phyloP scores from a whole-genome alignment of 2,329 filamentous ascomycete genomes.

The Colletotrichum liriopes region DNA sequence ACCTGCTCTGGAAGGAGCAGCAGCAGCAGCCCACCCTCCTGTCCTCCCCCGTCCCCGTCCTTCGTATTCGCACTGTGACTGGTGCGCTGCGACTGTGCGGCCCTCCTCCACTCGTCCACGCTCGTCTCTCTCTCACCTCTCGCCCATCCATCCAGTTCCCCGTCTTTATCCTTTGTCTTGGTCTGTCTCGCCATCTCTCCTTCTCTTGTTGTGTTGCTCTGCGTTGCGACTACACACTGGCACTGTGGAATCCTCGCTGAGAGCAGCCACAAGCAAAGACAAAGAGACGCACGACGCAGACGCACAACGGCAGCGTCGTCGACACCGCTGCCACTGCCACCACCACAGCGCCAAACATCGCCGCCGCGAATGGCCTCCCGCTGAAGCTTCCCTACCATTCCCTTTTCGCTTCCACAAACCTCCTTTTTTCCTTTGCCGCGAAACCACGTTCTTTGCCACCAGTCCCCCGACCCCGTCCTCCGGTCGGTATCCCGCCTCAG shows the following conservation, averaged over 20 bases:
- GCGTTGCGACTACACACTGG: constrained; percentile 25
- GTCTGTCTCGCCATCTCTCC: constrained; percentile 1
- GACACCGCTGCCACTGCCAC: not conserved
- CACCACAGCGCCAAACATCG: not conserved
- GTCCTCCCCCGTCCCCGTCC: not conserved
- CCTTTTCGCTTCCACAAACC: constrained; percentile 17
- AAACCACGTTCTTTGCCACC: constrained; percentile 31
- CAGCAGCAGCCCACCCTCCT: not conserved
- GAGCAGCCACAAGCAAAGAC: constrained; percentile 29
- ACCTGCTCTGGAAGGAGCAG: not conserved
- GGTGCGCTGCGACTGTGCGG: constrained; percentile 1
- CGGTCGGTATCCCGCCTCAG: constrained; percentile 27
- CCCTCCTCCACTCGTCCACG: constrained; percentile 20
- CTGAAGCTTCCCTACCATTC: constrained; percentile 26
- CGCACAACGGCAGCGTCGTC: constrained; percentile 8
- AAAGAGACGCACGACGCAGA: constrained; percentile 20
- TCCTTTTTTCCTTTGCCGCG: not conserved
- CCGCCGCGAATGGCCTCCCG: constrained; percentile 31
- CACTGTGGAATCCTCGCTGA: constrained; percentile 41
- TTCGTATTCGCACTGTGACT: not conserved
- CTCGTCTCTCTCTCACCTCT: not conserved
- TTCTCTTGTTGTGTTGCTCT: constrained; percentile 14
- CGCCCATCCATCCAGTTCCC: constrained; percentile 22
- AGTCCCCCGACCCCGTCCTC: constrained; percentile 30
- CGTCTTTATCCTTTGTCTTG: constrained; percentile 18